Conservation (phyloP, 768 basidiomycete genomes). For the Sistotremastrum suecicum region DNA sequence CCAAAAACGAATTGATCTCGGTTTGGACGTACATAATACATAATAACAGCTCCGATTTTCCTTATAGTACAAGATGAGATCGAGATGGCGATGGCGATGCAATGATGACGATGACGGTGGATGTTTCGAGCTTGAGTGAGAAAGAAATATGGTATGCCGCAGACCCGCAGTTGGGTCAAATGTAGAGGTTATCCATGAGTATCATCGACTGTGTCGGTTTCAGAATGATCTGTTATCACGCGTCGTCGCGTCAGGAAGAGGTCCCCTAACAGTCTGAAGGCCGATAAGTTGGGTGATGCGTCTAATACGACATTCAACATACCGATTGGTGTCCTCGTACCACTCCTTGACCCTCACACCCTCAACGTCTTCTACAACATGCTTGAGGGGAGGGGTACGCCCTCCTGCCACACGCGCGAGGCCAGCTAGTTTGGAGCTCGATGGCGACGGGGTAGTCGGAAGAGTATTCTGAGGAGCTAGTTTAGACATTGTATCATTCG, state of each 20-base stretch:
- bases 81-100: too few species aligned
- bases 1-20: conserved; percentile 15
- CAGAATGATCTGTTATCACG: conserved; percentile 10
- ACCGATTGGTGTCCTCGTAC: conserved; percentile 59
- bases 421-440: neutral
- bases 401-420: neutral
- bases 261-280: conserved; percentile 42
- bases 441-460: neutral
- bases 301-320: neutral
- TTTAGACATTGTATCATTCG: neutral
- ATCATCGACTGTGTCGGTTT: conserved; percentile 1
- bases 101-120: too few species aligned
- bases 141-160: too few species aligned
- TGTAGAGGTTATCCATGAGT: neutral
- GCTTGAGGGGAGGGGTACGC: neutral
- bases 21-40: neutral
- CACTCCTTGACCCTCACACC: conserved; percentile 33
- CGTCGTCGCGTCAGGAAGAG: conserved; percentile 49
- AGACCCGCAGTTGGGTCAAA: too few species aligned
- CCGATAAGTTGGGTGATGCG: conserved; percentile 5
- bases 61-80: too few species aligned
- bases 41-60: too few species aligned
- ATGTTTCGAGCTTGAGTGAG: too few species aligned
- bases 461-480: neutral
- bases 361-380: conserved; percentile 24